phyloP scores from a whole-genome alignment of 164 flowering plant genomes.

The Chimonanthus praecox region DNA sequence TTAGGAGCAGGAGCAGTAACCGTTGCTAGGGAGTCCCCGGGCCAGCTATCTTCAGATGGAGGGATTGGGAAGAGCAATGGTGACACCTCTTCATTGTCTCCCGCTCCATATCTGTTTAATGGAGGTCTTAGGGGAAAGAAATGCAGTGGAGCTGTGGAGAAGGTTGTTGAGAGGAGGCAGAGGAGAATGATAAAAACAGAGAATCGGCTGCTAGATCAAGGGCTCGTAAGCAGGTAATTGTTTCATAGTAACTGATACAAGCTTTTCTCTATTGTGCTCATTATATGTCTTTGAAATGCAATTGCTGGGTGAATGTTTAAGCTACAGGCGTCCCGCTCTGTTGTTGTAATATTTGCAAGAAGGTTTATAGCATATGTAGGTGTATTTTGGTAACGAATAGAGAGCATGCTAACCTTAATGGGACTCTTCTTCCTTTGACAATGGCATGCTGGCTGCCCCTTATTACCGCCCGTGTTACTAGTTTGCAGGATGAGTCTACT shows the following conservation, averaged over 20 bases:
- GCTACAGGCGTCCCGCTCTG: neutral
- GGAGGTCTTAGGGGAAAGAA: constrained; percentile 59
- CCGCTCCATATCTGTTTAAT: constrained; percentile 66
- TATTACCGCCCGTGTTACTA: neutral
- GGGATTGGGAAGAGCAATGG: constrained; percentile 70
- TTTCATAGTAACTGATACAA: neutral
- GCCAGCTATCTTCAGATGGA: constrained; percentile 55
- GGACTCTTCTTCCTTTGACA: no score
- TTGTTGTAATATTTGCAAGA: neutral
- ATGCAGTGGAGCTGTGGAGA: constrained; percentile 55
- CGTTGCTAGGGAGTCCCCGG: constrained; percentile 53
- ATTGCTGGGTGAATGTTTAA: neutral
- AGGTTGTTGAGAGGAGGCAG: constrained; percentile 87
- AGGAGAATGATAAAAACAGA: constrained; percentile 89
- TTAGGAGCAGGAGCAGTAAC: constrained; percentile 44
- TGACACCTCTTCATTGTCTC: constrained; percentile 76
- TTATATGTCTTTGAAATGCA: neutral
- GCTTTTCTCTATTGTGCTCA: neutral
- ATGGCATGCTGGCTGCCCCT: neutral
- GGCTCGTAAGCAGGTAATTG: constrained; percentile 87
- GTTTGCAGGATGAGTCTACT: neutral
- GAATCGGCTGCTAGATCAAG: constrained; percentile 98
- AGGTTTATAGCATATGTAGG: neutral
- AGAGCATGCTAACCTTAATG: no score
- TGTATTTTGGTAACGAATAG: neutral